Conservation (phyloP, 2,329 filamentous ascomycete species). For the Pseudopithomyces maydicus region DNA sequence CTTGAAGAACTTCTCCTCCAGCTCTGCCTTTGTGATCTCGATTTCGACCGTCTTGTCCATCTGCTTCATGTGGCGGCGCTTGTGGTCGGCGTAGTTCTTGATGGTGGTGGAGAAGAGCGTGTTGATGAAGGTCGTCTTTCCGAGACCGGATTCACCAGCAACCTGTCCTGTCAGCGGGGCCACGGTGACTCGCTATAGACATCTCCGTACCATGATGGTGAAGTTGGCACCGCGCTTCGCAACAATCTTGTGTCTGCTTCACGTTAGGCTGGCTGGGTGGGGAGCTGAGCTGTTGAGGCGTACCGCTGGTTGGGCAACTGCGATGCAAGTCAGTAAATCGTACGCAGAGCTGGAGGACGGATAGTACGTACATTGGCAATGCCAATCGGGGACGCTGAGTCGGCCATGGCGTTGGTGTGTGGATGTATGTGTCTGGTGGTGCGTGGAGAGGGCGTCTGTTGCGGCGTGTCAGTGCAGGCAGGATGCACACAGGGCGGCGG, state of each 20-base stretch:
- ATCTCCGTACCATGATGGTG: constrained; percentile 87
- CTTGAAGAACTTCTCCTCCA: constrained; percentile 99
- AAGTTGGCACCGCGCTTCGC: constrained; percentile 92
- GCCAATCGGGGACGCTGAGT: constrained; percentile 70
- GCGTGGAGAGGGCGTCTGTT: constrained; percentile 23
- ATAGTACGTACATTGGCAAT: constrained; percentile 70
- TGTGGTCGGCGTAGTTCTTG: constrained; percentile 99
- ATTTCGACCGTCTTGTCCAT: constrained; percentile 99
- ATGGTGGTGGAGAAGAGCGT: constrained; percentile 99
- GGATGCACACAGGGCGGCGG: neutral
- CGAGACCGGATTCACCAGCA: constrained; percentile 95
- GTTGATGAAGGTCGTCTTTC: constrained; percentile 99
- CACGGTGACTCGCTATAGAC: neutral
- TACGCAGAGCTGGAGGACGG: constrained; percentile 2
- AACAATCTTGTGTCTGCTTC: constrained; percentile 70
- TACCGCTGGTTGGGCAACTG: constrained; percentile 73
- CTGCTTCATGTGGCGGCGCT: constrained; percentile 98
- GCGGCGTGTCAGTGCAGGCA: constrained; percentile 23
- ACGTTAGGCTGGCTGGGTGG: constrained; percentile 35
- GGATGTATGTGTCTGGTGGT: constrained; percentile 18
- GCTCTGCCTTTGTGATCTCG: constrained; percentile 98
- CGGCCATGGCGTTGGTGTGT: constrained; percentile 59
- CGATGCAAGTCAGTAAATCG: constrained; percentile 39
- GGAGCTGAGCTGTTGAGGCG: constrained; percentile 26
- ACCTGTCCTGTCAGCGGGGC: constrained; percentile 63